Conservation (phyloP, 1,284 basidiomycete genomes). For the Earliella scabrosa region DNA sequence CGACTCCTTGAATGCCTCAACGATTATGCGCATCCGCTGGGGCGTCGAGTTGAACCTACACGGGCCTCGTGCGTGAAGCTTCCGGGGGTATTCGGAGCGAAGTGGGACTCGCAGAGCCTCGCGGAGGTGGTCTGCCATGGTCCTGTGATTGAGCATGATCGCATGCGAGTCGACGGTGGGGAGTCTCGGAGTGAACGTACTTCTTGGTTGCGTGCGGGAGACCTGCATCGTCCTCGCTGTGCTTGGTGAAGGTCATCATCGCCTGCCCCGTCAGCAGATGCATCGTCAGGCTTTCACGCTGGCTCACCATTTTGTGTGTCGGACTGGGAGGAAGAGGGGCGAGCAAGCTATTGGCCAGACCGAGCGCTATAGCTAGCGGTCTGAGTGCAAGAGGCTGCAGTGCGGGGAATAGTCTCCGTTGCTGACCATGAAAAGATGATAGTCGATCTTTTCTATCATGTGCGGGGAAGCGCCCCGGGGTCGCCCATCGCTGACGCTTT, state of each 20-base stretch:
- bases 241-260: slow-evolving; percentile 78
- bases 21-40: slow-evolving; percentile 96
- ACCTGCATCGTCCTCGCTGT: slow-evolving; percentile 74
- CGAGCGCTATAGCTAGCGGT: no score
- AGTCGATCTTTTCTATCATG: no score
- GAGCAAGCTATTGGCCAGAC: not conserved
- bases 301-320: slow-evolving; percentile 46
- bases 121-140: slow-evolving; percentile 88
- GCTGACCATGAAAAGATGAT: no score
- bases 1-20: slow-evolving; percentile 93
- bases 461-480: not conserved
- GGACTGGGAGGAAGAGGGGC: not conserved
- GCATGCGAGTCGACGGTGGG: slow-evolving; percentile 25
- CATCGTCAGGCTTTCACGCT: slow-evolving; percentile 76
- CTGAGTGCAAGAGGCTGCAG: not conserved
- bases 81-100: not conserved
- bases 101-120: slow-evolving; percentile 70
- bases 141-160: slow-evolving; percentile 49
- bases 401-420: no score
- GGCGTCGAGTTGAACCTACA: slow-evolving; percentile 84
- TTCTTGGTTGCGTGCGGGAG: slow-evolving; percentile 88
- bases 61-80: not conserved
- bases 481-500: not conserved
- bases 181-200: slow-evolving; percentile 43
- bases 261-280: slow-evolving; percentile 75